These are phyloP conservation scores for Tuber magnatum DNA, from an alignment of 495 filamentous ascomycete genomes.

Conservation along the genomic window DNA sequence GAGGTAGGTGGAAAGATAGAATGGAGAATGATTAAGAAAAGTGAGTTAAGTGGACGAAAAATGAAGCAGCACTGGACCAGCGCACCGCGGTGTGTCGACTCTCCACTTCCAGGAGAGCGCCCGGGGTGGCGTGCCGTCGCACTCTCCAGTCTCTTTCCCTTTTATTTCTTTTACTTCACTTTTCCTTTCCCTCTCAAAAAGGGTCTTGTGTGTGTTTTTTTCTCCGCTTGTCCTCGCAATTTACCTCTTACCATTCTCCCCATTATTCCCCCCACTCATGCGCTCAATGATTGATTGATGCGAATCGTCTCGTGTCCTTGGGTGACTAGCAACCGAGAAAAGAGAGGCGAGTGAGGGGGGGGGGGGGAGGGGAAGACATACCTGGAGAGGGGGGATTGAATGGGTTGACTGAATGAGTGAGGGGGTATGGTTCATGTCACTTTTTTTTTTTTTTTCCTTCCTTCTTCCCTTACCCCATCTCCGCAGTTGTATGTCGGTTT, in stretches of 20 bases:
- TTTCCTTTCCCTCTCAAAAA: neutral
- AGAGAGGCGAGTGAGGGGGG: neutral
- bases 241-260: neutral
- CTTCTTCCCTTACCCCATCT: neutral
- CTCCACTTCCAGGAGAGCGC: neutral
- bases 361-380: constrained; percentile 4
- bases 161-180: neutral
- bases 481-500: neutral
- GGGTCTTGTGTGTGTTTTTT: neutral
- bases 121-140: neutral
- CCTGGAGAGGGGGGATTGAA: constrained; percentile 16
- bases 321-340: neutral
- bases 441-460: neutral
- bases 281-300: neutral
- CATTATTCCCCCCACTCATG: neutral
- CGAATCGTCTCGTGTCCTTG: neutral
- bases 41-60: constrained; percentile 8
- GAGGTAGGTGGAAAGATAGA: constrained; percentile 8
- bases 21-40: constrained; percentile 21
- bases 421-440: constrained; percentile 1
- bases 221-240: neutral
- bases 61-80: neutral
- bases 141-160: neutral
- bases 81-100: neutral
- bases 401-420: constrained; percentile 22